Evolutionary conservation across 371 early-diverging fungal species (phyloP), one percentile per base, ranked within the genome.

Genomic region (Haplosporangium sp.): DNA sequence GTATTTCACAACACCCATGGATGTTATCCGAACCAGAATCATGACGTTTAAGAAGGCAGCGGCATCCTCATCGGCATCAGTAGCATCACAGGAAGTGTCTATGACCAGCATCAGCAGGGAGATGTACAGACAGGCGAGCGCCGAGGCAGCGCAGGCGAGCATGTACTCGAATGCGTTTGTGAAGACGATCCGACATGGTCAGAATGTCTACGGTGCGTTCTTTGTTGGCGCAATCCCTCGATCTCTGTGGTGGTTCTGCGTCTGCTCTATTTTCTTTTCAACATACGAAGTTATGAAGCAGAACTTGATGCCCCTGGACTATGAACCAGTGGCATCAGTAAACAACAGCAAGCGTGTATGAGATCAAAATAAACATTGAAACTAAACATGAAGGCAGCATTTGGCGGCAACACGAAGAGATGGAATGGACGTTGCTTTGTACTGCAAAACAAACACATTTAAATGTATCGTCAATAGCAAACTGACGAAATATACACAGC

Each of bases 1-100:
- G 10, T 93, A 90, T 66, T 83, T 92, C 38, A 94, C 95, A 1
- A 93, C 95, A 2, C 95, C 95, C 5, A 91, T 93, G 86, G 95
- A 94, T 75, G 92, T 93, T 0, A 84, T 94, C 45, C 86, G 89
- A n/a, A 93, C 95, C 11, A 81, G 89, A 18, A 87, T 94, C 81
- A 93, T 94, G 87, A 92, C 93, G 2, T 80, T 84, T 60, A 85
- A 84, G 59, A 80, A 70, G 55, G 43, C 65, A 0, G 55, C 59
- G 6, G 46, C 9, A 4, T 29, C 29, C 6, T 37, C 41, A 5
- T 13, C n/a, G 21, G 55, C 46, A 12, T 20, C 55, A 3, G 40
- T 20, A 12, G 37, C 46, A 0, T 23, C 55, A 0, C 69, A 57
- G 51, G 76, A 80, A 2, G 51, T 81, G 29, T 61, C 69, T 1